These are phyloP conservation scores for Sarcodon sp. DNA, from an alignment of 768 basidiomycete species.

Conservation along the genomic window DNA sequence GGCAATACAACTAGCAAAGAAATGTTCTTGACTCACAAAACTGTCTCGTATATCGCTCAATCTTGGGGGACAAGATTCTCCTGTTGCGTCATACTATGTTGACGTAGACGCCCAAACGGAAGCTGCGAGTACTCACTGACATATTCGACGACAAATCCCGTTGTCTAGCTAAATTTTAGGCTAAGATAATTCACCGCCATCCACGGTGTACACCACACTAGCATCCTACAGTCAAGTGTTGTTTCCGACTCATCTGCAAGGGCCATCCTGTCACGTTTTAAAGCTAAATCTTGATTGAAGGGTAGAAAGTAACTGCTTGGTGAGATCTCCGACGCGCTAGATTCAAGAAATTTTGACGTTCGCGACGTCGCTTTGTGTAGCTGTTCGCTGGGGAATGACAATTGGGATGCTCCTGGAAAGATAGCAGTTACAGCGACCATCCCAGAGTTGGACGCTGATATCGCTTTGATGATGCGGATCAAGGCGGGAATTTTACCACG, in stretches of 20 bases:
- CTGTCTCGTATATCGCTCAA: constrained; percentile 63
- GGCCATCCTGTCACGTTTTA: constrained; percentile 47
- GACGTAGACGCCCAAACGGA: constrained; percentile 76
- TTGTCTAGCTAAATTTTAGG: constrained; percentile 78
- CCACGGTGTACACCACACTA: constrained; percentile 28
- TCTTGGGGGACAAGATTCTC: constrained; percentile 13
- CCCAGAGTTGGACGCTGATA: no score
- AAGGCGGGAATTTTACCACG: no score
- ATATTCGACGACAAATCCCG: constrained; percentile 91
- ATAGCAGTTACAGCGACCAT: constrained; percentile 22
- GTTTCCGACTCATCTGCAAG: constrained; percentile 55
- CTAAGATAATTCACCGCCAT: constrained; percentile 57
- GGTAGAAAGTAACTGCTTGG: constrained; percentile 37
- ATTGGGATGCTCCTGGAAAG: neutral
- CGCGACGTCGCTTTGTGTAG: constrained; percentile 39
- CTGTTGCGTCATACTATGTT: constrained; percentile 79
- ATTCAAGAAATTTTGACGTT: constrained; percentile 39
- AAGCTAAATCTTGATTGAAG: constrained; percentile 59
- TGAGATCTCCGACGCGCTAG: no score
- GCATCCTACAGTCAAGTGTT: constrained; percentile 42
- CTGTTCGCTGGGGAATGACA: constrained; percentile 23
- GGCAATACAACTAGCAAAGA: neutral
- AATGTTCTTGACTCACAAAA: constrained; percentile 45
- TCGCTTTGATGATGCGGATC: no score
- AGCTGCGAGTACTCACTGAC: constrained; percentile 32